These are phyloP conservation scores for Dioszegia crocea DNA, from an alignment of 768 basidiomycete genomes.

Conservation along the genomic window DNA sequence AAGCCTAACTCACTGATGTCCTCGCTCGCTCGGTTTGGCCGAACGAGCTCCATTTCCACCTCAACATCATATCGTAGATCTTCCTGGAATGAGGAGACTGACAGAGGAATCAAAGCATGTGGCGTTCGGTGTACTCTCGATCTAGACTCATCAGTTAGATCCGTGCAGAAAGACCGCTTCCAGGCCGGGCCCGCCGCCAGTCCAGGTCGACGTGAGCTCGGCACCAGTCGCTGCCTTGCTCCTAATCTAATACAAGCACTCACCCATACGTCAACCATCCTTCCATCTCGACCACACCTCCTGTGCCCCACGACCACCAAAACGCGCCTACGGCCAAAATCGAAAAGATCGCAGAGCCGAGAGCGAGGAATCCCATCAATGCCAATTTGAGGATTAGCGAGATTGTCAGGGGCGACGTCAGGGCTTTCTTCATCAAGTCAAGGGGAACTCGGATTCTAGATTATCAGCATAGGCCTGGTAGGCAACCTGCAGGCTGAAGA, in stretches of 20 bases:
- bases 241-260: no score
- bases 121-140: slow-evolving; percentile 40
- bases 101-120: slow-evolving; percentile 35
- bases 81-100: slow-evolving; percentile 30
- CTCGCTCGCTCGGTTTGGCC: slow-evolving; percentile 28
- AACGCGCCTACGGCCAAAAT: slow-evolving; percentile 42
- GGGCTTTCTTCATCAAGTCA: slow-evolving; percentile 26
- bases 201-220: no score
- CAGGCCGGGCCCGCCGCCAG: no score
- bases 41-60: slow-evolving; percentile 47
- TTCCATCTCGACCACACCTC: slow-evolving; percentile 40
- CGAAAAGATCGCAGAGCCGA: slow-evolving; percentile 38
- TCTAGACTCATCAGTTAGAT: slow-evolving; percentile 17
- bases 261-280: slow-evolving; percentile 49
- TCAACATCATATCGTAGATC: slow-evolving; percentile 47
- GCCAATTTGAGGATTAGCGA: slow-evolving; percentile 35
- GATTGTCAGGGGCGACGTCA: slow-evolving; percentile 43
- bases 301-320: slow-evolving; percentile 45
- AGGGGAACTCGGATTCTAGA: slow-evolving; percentile 37
- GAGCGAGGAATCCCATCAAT: slow-evolving; percentile 29
- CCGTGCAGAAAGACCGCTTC: neutral
- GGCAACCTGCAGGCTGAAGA: no score
- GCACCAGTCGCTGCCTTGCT: no score
- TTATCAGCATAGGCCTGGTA: slow-evolving; percentile 1
- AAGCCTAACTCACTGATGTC: slow-evolving; percentile 32